Percentiles rank a stretch among this genome's conserved stretches.
phyloP scores from a whole-genome alignment of 257 asterid genomes.

The Ophiorrhiza pumila region DNA sequence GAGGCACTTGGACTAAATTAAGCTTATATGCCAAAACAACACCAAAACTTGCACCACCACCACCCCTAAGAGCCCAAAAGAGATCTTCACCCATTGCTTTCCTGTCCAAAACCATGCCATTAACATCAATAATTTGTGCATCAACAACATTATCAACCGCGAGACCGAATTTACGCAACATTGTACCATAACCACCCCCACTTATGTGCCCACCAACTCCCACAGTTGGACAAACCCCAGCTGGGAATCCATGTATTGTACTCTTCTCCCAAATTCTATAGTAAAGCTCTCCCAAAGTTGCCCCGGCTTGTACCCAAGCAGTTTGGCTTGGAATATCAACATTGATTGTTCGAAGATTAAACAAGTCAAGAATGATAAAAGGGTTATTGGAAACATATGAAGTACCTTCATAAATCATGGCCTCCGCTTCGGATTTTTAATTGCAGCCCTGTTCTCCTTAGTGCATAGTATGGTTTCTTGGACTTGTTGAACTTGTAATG shows the following conservation, averaged over 20 bases:
- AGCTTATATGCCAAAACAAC: conserved; percentile 9
- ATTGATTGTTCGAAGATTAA: background rate
- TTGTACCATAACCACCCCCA: conserved; percentile 6
- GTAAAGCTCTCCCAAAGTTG: conserved; percentile 12
- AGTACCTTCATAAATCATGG: too few species aligned
- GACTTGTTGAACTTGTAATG: background rate
- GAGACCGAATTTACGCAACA: background rate
- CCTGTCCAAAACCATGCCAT: background rate
- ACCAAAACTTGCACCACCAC: conserved; percentile 18
- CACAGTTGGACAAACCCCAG: conserved; percentile 14
- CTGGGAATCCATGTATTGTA: conserved; percentile 11
- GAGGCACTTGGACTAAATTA: conserved; percentile 6
- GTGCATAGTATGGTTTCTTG: background rate
- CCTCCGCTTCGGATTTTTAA: background rate
- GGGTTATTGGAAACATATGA: background rate
- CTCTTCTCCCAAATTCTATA: conserved; percentile 19
- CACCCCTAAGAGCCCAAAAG: conserved; percentile 11
- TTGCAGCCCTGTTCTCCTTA: background rate
- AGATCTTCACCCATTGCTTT: background rate
- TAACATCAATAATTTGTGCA: background rate
- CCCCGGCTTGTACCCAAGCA: conserved; percentile 10
- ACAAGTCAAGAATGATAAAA: background rate
- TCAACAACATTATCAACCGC: conserved; percentile 7
- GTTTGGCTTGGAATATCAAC: background rate
- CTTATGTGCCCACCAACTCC: conserved; percentile 14